These are phyloP conservation scores for Pseudopithomyces maydicus DNA, from an alignment of 2,329 filamentous ascomycete species.

Conservation along the genomic window DNA sequence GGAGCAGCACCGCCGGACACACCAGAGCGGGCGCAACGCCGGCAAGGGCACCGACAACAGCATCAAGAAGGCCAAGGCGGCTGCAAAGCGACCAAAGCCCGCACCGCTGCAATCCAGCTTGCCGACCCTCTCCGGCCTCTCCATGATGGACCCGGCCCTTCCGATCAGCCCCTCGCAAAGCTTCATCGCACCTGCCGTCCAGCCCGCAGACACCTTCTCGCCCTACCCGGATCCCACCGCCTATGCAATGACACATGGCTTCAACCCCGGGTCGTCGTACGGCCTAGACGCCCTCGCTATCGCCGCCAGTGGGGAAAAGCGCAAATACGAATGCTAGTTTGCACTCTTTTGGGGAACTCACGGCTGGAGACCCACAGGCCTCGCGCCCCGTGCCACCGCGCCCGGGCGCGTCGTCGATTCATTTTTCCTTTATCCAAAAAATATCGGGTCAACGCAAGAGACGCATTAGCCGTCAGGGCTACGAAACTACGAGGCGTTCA, in stretches of 20 bases:
- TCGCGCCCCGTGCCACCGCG: not conserved
- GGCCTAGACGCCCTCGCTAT: slow-evolving; percentile 46
- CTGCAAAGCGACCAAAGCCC: slow-evolving; percentile 39
- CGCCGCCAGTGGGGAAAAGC: slow-evolving; percentile 44
- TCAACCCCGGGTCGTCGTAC: slow-evolving; percentile 31
- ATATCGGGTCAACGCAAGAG: slow-evolving; percentile 35
- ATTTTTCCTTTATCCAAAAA: slow-evolving; percentile 18
- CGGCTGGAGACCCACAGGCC: too few species aligned
- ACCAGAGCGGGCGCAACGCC: slow-evolving; percentile 60
- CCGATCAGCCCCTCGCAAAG: slow-evolving; percentile 30
- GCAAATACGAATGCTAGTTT: slow-evolving; percentile 38
- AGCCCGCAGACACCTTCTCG: slow-evolving; percentile 32
- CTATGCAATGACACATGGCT: slow-evolving; percentile 29
- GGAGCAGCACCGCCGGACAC: slow-evolving; percentile 82
- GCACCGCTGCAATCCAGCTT: slow-evolving; percentile 34
- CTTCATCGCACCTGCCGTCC: slow-evolving; percentile 34
- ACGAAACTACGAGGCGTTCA: slow-evolving; percentile 32
- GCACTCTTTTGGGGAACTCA: too few species aligned
- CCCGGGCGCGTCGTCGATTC: not conserved
- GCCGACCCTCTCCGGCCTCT: slow-evolving; percentile 21
- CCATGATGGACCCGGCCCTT: slow-evolving; percentile 36
- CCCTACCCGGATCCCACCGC: slow-evolving; percentile 36
- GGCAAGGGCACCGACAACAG: slow-evolving; percentile 39
- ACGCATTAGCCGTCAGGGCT: slow-evolving; percentile 48
- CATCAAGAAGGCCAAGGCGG: slow-evolving; percentile 44